These are phyloP conservation scores for Paramecium primaurelia DNA, from an alignment of 73 alveolate genomes.

Conservation along the genomic window DNA sequence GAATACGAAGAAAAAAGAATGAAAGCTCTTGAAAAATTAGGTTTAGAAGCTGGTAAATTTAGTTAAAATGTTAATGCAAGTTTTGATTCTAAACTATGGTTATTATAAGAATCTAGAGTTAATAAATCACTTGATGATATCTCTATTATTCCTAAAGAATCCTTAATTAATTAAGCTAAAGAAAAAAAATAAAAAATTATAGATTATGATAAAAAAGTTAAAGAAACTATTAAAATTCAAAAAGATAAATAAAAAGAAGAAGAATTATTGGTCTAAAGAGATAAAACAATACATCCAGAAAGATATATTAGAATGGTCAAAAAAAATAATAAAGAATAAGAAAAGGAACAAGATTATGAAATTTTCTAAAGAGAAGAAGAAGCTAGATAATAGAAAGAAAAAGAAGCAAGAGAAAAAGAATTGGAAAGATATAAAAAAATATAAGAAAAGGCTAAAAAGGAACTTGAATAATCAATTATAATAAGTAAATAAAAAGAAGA, in stretches of 20 bases:
- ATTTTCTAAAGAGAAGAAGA: constrained; percentile 28
- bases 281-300: constrained; percentile 21
- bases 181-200: neutral
- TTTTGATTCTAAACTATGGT: constrained; percentile 44
- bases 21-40: neutral
- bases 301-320: neutral
- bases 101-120: constrained; percentile 17
- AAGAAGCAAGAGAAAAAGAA: neutral
- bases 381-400: neutral
- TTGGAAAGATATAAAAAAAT: neutral
- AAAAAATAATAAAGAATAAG: neutral
- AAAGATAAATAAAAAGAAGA: constrained; percentile 12
- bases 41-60: constrained; percentile 28
- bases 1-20: constrained; percentile 20
- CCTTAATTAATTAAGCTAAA: neutral
- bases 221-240: neutral
- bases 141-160: neutral
- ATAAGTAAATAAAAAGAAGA: neutral
- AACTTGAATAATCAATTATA: neutral
- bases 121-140: constrained; percentile 43
- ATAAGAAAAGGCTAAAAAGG: neutral
- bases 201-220: constrained; percentile 13
- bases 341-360: neutral
- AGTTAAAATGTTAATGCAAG: constrained; percentile 48
- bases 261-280: neutral